phyloP scores from a whole-genome alignment of 75 land plant genomes.

The Chamaecyparis obtusa region DNA sequence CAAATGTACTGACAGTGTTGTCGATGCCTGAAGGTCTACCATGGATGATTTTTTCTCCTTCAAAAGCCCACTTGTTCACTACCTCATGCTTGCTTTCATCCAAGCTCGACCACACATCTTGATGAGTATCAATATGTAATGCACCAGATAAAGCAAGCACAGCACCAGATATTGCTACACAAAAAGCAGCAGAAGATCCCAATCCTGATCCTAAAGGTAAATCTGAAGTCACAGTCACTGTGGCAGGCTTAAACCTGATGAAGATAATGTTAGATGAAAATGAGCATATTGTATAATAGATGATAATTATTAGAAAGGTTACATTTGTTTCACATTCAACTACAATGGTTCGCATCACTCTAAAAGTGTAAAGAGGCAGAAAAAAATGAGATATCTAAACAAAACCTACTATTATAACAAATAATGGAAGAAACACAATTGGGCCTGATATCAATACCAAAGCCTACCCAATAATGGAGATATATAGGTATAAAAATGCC shows the following conservation, averaged over 20 bases:
- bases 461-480: slow-evolving; percentile 71
- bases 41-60: slow-evolving; percentile 96
- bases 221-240: slow-evolving; percentile 64
- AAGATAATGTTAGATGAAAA: neutral
- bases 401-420: neutral
- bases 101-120: slow-evolving; percentile 33
- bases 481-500: slow-evolving; percentile 75
- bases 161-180: slow-evolving; percentile 76
- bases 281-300: neutral
- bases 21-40: slow-evolving; percentile 97
- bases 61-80: slow-evolving; percentile 95
- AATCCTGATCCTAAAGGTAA: slow-evolving; percentile 87
- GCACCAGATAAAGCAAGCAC: slow-evolving; percentile 52
- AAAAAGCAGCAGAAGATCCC: slow-evolving; percentile 92
- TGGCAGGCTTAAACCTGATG: slow-evolving; percentile 62
- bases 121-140: slow-evolving; percentile 20
- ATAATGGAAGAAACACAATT: neutral
- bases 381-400: neutral
- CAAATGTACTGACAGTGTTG: slow-evolving; percentile 91
- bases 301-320: neutral
- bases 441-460: neutral
- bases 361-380: neutral
- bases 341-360: neutral
- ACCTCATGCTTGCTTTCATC: slow-evolving; percentile 50
- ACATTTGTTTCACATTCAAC: neutral